A percentile compares a stretch with the other conserved stretches of the same genome.
These are phyloP conservation scores for Globisporangium abappressorium DNA, from an alignment of 352 stramenopile genomes.

Conservation along the genomic window DNA sequence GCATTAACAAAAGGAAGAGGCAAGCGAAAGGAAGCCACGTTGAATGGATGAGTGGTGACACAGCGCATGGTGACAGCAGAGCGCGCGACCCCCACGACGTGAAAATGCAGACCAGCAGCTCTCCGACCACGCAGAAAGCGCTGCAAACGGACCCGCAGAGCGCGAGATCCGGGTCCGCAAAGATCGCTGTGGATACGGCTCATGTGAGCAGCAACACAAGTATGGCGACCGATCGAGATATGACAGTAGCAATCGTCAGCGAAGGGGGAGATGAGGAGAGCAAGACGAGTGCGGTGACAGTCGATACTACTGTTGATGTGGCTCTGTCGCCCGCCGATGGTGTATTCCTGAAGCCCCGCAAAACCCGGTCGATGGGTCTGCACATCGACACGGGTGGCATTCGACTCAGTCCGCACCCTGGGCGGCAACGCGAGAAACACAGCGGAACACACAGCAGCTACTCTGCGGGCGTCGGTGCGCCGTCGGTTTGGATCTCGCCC, in stretches of 20 bases:
- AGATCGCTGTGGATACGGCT: conserved; percentile 1
- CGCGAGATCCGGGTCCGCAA: not conserved
- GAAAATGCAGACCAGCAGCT: not conserved
- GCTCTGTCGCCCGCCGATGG: not conserved
- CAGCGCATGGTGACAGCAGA: not conserved
- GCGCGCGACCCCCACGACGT: not conserved
- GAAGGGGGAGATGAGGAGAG: not conserved
- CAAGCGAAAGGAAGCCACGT: too few species aligned
- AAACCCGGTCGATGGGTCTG: not conserved
- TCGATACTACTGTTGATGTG: not conserved
- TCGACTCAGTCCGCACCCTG: conserved; percentile 4
- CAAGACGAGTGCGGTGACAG: not conserved
- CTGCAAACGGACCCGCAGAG: conserved; percentile 6
- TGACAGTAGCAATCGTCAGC: not conserved
- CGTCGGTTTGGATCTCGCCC: conserved; percentile 64
- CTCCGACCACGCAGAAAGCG: not conserved
- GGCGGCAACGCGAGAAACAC: conserved; percentile 1
- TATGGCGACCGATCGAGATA: not conserved
- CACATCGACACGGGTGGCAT: conserved; percentile 12
- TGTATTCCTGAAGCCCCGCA: not conserved
- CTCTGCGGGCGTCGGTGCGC: conserved; percentile 26
- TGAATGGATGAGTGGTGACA: conserved; percentile 12
- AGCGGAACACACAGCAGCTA: conserved; percentile 4
- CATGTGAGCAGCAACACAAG: not conserved
- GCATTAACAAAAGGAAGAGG: not conserved